phyloP scores from a whole-genome alignment of 2,329 filamentous ascomycete genomes.

The Colletotrichum sp. region DNA sequence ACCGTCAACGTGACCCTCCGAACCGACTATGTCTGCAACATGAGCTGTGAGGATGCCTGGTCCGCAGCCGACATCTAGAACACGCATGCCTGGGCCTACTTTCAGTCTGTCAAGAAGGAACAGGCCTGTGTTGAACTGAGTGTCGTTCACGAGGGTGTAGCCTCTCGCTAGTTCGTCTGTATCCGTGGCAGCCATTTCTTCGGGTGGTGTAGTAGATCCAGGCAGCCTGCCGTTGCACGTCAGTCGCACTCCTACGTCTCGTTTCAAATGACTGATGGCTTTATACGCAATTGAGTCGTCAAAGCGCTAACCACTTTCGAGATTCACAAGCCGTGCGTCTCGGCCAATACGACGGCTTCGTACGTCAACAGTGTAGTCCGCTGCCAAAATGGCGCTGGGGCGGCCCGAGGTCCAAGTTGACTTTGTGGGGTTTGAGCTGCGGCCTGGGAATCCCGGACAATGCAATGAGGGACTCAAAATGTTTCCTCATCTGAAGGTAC shows the following conservation, averaged over 20 bases:
- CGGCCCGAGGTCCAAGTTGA: not conserved
- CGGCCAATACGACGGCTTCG: not conserved
- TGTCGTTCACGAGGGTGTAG: not conserved
- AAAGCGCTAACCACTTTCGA: not conserved
- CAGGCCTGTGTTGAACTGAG: not conserved
- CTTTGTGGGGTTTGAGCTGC: not conserved
- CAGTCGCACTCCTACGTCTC: not conserved
- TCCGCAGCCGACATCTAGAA: constrained; percentile 9
- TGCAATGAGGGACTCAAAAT: not conserved
- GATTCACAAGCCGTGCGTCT: not conserved
- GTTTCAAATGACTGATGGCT: not conserved
- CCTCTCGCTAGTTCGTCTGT: not conserved
- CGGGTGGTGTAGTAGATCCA: not conserved
- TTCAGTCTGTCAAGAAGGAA: not conserved
- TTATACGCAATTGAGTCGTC: not conserved
- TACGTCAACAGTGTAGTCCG: not conserved
- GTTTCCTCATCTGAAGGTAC: not conserved
- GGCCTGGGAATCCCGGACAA: not conserved
- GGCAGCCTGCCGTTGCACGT: not conserved
- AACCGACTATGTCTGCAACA: not conserved
- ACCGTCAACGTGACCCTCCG: not conserved
- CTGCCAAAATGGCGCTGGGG: not conserved
- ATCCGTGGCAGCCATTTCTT: not conserved
- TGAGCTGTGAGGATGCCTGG: constrained; percentile 7
- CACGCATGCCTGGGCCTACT: not conserved